Evolutionary conservation across 352 stramenopile species (phyloP).

Genomic region (Thalassiosira livingstoniorum): DNA sequence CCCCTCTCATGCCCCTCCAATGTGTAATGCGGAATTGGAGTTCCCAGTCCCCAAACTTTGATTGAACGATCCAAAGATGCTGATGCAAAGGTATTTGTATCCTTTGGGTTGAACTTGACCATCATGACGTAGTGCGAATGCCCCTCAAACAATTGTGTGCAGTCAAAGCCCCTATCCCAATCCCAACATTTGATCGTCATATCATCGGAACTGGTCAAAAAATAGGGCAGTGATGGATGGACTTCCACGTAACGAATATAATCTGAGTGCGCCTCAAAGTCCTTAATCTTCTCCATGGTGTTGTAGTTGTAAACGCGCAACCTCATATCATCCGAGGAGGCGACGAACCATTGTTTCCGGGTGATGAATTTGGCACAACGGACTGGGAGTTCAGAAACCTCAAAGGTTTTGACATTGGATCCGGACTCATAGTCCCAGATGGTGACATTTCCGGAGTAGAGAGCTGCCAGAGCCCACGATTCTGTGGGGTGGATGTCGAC

Average conservation of each 20-base stretch:
- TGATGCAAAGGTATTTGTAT: slow-evolving; percentile 98
- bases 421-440: slow-evolving; percentile 97
- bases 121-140: slow-evolving; percentile 99
- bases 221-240: slow-evolving; percentile 96
- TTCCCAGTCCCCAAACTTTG: slow-evolving; percentile 94
- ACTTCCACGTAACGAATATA: slow-evolving; percentile 96
- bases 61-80: slow-evolving; percentile 97
- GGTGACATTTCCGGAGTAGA: slow-evolving; percentile 98
- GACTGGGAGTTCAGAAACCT: slow-evolving; percentile 95
- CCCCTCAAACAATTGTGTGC: slow-evolving; percentile 89
- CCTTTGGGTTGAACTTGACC: slow-evolving; percentile 99
- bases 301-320: slow-evolving; percentile 99
- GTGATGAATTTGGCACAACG: slow-evolving; percentile 94
- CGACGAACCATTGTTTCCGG: slow-evolving; percentile 97
- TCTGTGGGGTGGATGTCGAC: slow-evolving; percentile 98
- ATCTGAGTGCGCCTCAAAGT: slow-evolving; percentile 97
- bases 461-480: slow-evolving; percentile 95
- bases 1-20: slow-evolving; percentile 95
- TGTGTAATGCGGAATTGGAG: slow-evolving; percentile 93
- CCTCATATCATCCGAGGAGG: slow-evolving; percentile 95
- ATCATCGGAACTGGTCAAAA: slow-evolving; percentile 97
- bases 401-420: slow-evolving; percentile 95
- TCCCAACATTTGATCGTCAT: slow-evolving; percentile 99
- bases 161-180: slow-evolving; percentile 92
- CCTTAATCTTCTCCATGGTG: slow-evolving; percentile 97